These are phyloP conservation scores for Tetradesmus obliquus DNA, from an alignment of 139 green algal species.

Conservation along the genomic window DNA sequence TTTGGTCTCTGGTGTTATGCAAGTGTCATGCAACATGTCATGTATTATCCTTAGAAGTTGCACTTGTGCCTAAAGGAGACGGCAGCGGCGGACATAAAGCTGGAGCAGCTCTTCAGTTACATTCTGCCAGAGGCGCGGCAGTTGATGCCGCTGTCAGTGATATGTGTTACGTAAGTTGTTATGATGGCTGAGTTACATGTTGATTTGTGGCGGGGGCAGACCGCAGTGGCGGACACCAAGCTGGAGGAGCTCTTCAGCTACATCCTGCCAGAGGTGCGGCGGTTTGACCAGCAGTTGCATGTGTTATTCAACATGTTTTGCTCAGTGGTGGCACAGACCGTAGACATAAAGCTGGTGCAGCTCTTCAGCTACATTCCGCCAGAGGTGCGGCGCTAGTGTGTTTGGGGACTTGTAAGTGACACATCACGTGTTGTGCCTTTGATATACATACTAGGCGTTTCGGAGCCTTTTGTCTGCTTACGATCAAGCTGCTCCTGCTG, in stretches of 20 bases:
- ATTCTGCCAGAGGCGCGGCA: constrained; percentile 60
- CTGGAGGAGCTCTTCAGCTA: constrained; percentile 62
- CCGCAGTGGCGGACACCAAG: constrained; percentile 31
- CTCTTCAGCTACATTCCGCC: constrained; percentile 64
- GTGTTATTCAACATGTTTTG: too few relatives aligned
- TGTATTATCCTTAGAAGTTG: too few relatives aligned
- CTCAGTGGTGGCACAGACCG: constrained; percentile 42
- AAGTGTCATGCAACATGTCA: too few relatives aligned
- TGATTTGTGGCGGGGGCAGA: constrained; percentile 48
- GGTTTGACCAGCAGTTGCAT: too few relatives aligned
- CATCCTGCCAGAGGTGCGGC: constrained; percentile 50
- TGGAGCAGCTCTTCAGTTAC: constrained; percentile 66
- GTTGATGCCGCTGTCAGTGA: not conserved
- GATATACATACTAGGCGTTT: too few relatives aligned
- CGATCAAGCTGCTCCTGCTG: not conserved
- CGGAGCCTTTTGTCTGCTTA: too few relatives aligned
- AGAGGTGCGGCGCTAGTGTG: not conserved
- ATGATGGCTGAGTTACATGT: too few relatives aligned
- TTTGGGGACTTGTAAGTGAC: too few relatives aligned
- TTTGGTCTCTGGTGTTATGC: not conserved
- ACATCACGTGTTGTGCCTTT: too few relatives aligned
- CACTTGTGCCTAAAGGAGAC: too few relatives aligned
- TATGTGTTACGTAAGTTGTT: too few relatives aligned
- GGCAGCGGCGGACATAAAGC: constrained; percentile 36
- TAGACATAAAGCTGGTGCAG: constrained; percentile 48